These are phyloP conservation scores for Fusarium sp. DNA, from an alignment of 2,329 filamentous ascomycete species.

Conservation along the genomic window DNA sequence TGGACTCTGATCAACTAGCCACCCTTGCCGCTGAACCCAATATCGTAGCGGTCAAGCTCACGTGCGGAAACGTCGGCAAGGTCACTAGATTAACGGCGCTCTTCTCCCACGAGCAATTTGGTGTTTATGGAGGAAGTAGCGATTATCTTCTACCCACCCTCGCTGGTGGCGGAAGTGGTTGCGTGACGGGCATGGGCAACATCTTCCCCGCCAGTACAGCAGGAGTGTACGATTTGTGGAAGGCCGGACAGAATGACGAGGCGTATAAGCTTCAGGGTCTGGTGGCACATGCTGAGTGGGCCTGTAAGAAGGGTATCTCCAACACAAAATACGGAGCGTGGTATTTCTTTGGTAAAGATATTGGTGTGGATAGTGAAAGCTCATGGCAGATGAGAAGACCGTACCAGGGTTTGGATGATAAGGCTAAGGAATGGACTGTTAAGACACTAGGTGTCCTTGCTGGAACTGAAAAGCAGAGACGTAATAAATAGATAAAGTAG, in stretches of 20 bases:
- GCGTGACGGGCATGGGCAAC: conserved; percentile 59
- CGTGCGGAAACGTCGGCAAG: conserved; percentile 76
- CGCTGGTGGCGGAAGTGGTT: conserved; percentile 54
- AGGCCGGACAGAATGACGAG: conserved; percentile 51
- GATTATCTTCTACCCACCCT: conserved; percentile 57
- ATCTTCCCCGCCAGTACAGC: conserved; percentile 58
- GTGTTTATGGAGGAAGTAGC: conserved; percentile 57
- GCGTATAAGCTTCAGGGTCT: conserved; percentile 54
- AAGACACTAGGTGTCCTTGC: conserved; percentile 54
- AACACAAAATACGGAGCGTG: conserved; percentile 60
- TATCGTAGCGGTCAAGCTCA: conserved; percentile 75
- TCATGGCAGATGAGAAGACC: conserved; percentile 57
- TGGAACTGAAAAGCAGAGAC: conserved; percentile 45
- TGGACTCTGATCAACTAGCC: conserved; percentile 71
- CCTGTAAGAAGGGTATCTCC: conserved; percentile 61
- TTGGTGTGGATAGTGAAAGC: conserved; percentile 51
- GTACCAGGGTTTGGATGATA: conserved; percentile 53
- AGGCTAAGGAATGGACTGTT: conserved; percentile 56
- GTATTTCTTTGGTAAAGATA: conserved; percentile 53
- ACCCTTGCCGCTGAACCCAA: conserved; percentile 70
- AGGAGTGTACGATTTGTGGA: conserved; percentile 55
- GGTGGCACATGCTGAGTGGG: conserved; percentile 61
- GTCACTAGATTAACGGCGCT: conserved; percentile 66
- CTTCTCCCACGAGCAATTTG: conserved; percentile 54
- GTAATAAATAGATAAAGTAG: not conserved